Base-by-base conservation (phyloP, 78 protist genomes). In the Paratrimastix pyriformis region DNA sequence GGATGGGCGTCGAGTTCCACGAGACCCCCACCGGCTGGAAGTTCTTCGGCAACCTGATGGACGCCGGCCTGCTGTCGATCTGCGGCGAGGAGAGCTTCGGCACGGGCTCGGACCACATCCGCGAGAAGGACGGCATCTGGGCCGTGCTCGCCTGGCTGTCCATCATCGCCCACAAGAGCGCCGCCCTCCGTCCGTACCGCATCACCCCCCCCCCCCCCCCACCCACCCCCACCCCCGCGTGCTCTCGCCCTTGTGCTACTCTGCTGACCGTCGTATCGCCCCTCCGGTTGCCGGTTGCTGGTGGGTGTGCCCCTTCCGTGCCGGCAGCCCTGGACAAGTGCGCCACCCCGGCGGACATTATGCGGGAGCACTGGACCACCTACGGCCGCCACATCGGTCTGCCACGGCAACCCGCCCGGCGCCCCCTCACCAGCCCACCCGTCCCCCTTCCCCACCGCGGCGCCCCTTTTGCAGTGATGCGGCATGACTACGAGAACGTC, bases 101-200 rank as follows among this genome's bases (percentile, higher is more conserved):
- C n/a, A 93, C 97, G 2, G 92, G 93, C 11, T 86, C 90, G 0
- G 79, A 84, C 72, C 96, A 91, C 86, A 75, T 93, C 45, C 84
- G 99, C 57, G 99, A 95, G 87, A 95, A 95, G 81, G 99, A 95
- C 72, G 99, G 99, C 32, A 13, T 93, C 45, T 93, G 97, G 95
- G 92, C 97, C 21, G 77, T 70, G 32, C 62, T 89, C 45, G 79
- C 83, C 59, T 93, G 97, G 97, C 74, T 91, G 40, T 62, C 75
- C 54, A 79, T 93, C 35, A 62, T 92, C 32, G 7, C 45, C 39
- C 46, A 3, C 52, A 5, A 43, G 54, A 40, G 21, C 42, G 46
- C n/a, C 44, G 46, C 35, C 15, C 6, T 39, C 52, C 8, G 13
- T 7, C 15, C 29, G 35, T 5, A 39, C 3, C 37, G 9, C 65